These are phyloP conservation scores for Scenedesmus sp. DNA, from an alignment of 163 green algal species.

Conservation along the genomic window DNA sequence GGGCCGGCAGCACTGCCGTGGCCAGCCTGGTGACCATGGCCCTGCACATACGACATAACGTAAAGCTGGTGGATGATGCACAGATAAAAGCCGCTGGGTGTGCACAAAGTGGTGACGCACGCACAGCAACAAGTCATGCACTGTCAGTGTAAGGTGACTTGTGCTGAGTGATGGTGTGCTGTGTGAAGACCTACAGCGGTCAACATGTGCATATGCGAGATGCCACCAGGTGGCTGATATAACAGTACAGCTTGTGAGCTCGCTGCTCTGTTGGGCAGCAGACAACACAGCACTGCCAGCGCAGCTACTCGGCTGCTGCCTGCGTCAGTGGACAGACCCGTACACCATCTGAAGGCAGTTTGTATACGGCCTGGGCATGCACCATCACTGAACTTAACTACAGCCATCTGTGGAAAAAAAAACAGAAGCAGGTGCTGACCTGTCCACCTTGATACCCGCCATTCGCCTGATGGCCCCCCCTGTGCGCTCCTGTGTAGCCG, in stretches of 20 bases:
- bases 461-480: slow-evolving; percentile 22
- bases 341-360: no score
- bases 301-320: no score
- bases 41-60: background rate
- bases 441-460: background rate
- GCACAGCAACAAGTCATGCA: no score
- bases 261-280: no score
- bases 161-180: no score
- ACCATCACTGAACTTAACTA: background rate
- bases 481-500: slow-evolving; percentile 22
- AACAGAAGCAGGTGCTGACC: background rate
- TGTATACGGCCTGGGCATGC: background rate
- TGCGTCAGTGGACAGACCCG: no score
- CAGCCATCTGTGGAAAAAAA: background rate
- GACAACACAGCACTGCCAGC: no score
- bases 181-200: no score
- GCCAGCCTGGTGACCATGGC: slow-evolving; percentile 36
- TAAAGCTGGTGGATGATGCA: no score
- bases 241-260: background rate
- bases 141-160: no score
- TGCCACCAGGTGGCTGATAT: no score
- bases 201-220: no score
- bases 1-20: background rate
- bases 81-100: background rate
- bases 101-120: background rate